phyloP scores from a whole-genome alignment of 2,329 filamentous ascomycete species.

The Aureobasidium sp. region DNA sequence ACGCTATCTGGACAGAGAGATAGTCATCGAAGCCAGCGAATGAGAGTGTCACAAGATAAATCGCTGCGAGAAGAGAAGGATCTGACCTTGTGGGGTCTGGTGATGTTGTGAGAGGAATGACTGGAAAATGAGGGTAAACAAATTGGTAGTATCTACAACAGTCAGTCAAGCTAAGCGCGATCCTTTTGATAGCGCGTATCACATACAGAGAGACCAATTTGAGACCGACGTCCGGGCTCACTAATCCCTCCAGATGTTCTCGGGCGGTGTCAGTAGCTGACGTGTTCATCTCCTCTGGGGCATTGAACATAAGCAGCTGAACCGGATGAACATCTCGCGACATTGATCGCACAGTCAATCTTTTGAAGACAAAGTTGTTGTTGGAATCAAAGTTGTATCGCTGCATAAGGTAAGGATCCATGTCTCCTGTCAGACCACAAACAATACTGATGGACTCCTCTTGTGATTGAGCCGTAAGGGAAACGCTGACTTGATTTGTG shows the following conservation, averaged over 20 bases:
- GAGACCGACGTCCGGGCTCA: not conserved
- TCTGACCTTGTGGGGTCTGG: not conserved
- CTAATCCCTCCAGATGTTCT: not conserved
- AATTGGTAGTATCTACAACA: not conserved
- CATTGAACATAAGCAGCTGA: not conserved
- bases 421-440: not conserved
- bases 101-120: not conserved
- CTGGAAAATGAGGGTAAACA: not conserved
- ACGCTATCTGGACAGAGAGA: constrained; percentile 3
- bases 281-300: not conserved
- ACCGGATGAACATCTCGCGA: not conserved
- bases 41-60: not conserved
- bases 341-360: not conserved
- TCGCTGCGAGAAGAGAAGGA: not conserved
- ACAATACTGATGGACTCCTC: not conserved
- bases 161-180: not conserved
- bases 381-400: not conserved
- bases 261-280: not conserved
- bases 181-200: not conserved
- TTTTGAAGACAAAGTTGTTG: constrained; percentile 7
- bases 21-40: constrained; percentile 4
- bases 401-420: constrained; percentile 1
- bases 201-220: not conserved
- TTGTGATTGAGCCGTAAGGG: not conserved
- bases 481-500: not conserved